phyloP scores from a whole-genome alignment of 2,329 filamentous ascomycete species.

The Trichoderma sp. region DNA sequence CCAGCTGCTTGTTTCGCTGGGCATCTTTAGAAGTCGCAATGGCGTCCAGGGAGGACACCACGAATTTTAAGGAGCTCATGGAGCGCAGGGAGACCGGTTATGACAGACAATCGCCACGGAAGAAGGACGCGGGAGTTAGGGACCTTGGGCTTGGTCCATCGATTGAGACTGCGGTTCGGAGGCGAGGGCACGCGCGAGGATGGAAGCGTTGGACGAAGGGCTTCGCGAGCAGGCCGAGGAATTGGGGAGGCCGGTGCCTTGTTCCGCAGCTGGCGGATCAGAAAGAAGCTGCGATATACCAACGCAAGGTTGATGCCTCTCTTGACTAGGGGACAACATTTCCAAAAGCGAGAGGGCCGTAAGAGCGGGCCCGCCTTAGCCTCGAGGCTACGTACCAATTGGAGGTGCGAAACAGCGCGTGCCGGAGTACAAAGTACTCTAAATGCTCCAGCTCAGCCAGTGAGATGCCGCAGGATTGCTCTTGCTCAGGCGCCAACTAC shows the following conservation, averaged over 20 bases:
- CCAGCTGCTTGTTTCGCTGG: slow-evolving; percentile 80
- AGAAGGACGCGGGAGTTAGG: slow-evolving; percentile 27
- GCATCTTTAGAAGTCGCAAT: slow-evolving; percentile 93
- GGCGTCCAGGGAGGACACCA: slow-evolving; percentile 88
- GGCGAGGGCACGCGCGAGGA: not conserved
- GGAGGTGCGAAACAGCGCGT: slow-evolving; percentile 2
- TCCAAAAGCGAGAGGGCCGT: slow-evolving; percentile 26
- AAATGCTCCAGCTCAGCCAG: not conserved
- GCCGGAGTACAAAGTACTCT: slow-evolving; percentile 21
- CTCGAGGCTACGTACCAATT: slow-evolving; percentile 5
- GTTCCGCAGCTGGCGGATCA: slow-evolving; percentile 6
- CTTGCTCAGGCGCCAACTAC: not conserved
- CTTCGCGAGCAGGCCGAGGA: slow-evolving; percentile 10
- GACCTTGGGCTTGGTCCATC: slow-evolving; percentile 27
- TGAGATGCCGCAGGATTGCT: not conserved
- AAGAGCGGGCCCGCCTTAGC: slow-evolving; percentile 27
- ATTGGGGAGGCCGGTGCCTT: slow-evolving; percentile 14
- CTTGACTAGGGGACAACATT: slow-evolving; percentile 29
- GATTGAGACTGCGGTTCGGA: slow-evolving; percentile 25
- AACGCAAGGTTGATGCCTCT: slow-evolving; percentile 20
- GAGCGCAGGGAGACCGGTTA: slow-evolving; percentile 43
- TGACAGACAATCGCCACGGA: slow-evolving; percentile 25
- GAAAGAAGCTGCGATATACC: slow-evolving; percentile 13
- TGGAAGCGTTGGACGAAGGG: not conserved
- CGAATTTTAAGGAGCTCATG: slow-evolving; percentile 94